Evolutionary conservation across 2,329 filamentous ascomycete species (phyloP).

Genomic region (Alternaria conjuncta): DNA sequence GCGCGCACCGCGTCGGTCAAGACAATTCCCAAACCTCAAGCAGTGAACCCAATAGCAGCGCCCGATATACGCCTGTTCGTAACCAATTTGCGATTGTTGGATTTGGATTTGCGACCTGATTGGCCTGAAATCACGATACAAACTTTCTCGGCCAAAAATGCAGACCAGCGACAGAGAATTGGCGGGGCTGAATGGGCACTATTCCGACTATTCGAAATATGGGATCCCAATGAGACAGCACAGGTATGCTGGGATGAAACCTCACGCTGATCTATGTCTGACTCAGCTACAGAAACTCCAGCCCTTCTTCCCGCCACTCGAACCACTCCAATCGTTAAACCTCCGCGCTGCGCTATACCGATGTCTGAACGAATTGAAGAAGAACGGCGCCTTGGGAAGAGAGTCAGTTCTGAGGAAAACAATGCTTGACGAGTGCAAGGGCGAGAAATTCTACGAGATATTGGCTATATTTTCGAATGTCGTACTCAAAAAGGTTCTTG

Average conservation of each 20-base stretch:
- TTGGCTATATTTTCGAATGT: constrained; percentile 82
- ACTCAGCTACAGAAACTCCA: constrained; percentile 71
- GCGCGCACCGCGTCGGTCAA: constrained; percentile 42
- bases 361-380: constrained; percentile 84
- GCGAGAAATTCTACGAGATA: constrained; percentile 87
- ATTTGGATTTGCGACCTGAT: constrained; percentile 76
- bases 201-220: constrained; percentile 84
- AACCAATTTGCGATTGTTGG: constrained; percentile 81
- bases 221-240: constrained; percentile 77
- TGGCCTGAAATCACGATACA: constrained; percentile 78
- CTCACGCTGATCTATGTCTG: not conserved
- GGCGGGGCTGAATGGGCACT: constrained; percentile 87
- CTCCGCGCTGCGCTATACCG: constrained; percentile 83
- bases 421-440: constrained; percentile 95
- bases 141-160: constrained; percentile 73
- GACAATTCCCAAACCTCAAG: constrained; percentile 34
- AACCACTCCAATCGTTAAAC: constrained; percentile 89
- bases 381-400: constrained; percentile 79
- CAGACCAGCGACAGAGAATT: constrained; percentile 82
- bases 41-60: constrained; percentile 28
- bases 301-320: constrained; percentile 87
- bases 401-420: constrained; percentile 87
- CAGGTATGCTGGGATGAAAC: constrained; percentile 59
- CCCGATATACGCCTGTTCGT: constrained; percentile 66
- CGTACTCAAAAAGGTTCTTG: constrained; percentile 74